Percentiles rank a stretch among this genome's conserved stretches.
Evolutionary conservation across 192 early-diverging fungal genomes (phyloP).

Genomic region (Umbelopsis sp.): DNA sequence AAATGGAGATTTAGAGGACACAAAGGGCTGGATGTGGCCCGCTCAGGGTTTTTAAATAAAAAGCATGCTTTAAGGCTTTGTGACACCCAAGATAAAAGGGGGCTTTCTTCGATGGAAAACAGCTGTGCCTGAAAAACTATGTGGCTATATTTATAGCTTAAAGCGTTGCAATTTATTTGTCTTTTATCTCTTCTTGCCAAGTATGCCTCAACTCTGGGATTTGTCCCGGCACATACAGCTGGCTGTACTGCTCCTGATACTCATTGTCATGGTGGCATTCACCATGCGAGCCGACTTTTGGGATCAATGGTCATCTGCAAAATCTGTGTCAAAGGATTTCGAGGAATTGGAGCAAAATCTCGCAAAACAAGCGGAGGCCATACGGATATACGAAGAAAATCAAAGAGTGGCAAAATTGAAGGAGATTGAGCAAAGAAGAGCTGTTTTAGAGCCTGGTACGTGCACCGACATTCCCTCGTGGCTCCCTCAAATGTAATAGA

Average conservation of each 20-base stretch:
- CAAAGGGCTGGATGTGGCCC: slow-evolving; percentile 76
- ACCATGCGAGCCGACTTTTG: slow-evolving; percentile 10
- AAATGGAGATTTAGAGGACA: slow-evolving; percentile 60
- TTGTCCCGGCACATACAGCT: slow-evolving; percentile 11
- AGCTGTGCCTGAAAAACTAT: slow-evolving; percentile 4
- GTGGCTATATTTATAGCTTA: not conserved
- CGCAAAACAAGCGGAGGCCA: not conserved
- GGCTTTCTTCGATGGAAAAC: not conserved
- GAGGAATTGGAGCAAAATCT: not conserved
- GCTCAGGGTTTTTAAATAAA: slow-evolving; percentile 54
- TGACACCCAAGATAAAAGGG: not conserved
- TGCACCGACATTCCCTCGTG: not conserved
- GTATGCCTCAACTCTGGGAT: slow-evolving; percentile 6
- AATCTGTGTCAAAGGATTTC: not conserved
- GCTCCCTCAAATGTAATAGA: not conserved
- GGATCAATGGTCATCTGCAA: not conserved
- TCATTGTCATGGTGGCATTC: not conserved
- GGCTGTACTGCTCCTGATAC: slow-evolving; percentile 7
- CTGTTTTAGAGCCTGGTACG: slow-evolving; percentile 17
- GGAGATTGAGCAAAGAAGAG: slow-evolving; percentile 5
- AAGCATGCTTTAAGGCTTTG: not conserved
- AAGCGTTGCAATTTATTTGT: not conserved
- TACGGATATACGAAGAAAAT: slow-evolving; percentile 6
- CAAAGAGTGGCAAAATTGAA: not conserved
- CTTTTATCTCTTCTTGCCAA: not conserved